phyloP scores from a whole-genome alignment of 2,329 filamentous ascomycete species.

The Claviceps capensis region DNA sequence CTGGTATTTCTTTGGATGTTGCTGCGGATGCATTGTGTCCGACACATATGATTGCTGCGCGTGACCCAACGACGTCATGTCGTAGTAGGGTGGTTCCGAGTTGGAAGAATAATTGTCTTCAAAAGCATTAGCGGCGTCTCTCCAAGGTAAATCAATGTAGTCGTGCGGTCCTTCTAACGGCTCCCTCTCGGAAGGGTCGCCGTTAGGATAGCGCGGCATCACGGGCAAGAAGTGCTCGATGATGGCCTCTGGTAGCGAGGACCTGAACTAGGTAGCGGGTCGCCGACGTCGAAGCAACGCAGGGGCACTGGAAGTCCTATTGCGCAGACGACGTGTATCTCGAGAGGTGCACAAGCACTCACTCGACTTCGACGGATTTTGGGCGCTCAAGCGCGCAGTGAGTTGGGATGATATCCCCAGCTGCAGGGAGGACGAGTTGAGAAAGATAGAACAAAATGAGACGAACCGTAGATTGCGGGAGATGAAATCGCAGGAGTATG shows the following conservation, averaged over 20 bases:
- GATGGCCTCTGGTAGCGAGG: neutral
- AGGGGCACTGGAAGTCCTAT: neutral
- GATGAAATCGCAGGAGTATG: neutral
- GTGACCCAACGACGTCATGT: slow-evolving; percentile 11
- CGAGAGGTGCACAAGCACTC: neutral
- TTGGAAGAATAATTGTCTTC: slow-evolving; percentile 1
- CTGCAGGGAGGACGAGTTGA: neutral
- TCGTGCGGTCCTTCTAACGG: slow-evolving; percentile 16
- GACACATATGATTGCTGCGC: neutral
- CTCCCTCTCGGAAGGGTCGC: slow-evolving; percentile 22
- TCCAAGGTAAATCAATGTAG: neutral
- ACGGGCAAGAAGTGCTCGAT: neutral
- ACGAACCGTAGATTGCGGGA: neutral
- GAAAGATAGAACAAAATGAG: neutral
- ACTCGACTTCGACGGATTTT: neutral
- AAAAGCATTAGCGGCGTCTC: slow-evolving; percentile 10
- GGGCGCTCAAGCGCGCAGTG: neutral
- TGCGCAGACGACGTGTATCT: neutral
- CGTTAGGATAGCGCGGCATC: slow-evolving; percentile 20
- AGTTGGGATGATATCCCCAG: neutral
- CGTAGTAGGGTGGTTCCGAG: slow-evolving; percentile 14
- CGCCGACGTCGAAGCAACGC: neutral
- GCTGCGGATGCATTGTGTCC: neutral
- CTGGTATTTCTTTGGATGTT: neutral
- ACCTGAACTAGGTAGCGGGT: neutral